Evolutionary conservation across 306 rosid species (phyloP).

Genomic region (Hippophae tibetana): DNA sequence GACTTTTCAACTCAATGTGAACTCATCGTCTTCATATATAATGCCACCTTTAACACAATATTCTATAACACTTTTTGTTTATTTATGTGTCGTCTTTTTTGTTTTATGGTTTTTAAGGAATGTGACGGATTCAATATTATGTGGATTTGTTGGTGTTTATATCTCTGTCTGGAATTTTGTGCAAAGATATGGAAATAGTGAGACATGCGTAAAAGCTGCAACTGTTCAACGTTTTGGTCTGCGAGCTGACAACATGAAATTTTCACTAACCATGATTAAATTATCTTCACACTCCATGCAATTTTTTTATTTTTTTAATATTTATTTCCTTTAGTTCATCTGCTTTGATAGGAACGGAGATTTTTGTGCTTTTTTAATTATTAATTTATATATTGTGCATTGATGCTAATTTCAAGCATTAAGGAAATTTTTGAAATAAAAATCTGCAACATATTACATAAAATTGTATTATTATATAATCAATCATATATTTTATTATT

Average conservation of each 20-base stretch:
- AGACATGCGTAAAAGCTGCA: conserved; percentile 60
- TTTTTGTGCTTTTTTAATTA: too few relatives aligned
- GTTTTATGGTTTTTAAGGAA: conserved; percentile 39
- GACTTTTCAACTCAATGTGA: conserved; percentile 33
- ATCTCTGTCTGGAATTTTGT: conserved; percentile 37
- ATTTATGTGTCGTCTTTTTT: conserved; percentile 29
- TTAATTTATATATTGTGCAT: too few relatives aligned
- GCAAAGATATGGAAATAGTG: conserved; percentile 38
- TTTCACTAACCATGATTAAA: conserved; percentile 31
- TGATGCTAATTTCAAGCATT: too few relatives aligned
- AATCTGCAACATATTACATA: too few relatives aligned
- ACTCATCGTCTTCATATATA: conserved; percentile 42
- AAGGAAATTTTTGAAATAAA: too few relatives aligned
- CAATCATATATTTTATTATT: too few relatives aligned
- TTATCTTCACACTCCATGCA: neutral
- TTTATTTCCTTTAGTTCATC: too few relatives aligned
- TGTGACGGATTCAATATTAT: conserved; percentile 30
- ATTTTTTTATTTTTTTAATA: too few relatives aligned
- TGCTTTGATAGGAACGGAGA: too few relatives aligned
- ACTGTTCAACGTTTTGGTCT: conserved; percentile 54
- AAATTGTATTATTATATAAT: too few relatives aligned
- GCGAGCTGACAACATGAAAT: conserved; percentile 37
- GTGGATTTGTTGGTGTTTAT: conserved; percentile 32
- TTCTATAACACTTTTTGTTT: conserved; percentile 15
- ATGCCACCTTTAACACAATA: conserved; percentile 25